Evolutionary conservation across 345 rosid genomes (phyloP).

Genomic region (Lumnitzera racemosa): DNA sequence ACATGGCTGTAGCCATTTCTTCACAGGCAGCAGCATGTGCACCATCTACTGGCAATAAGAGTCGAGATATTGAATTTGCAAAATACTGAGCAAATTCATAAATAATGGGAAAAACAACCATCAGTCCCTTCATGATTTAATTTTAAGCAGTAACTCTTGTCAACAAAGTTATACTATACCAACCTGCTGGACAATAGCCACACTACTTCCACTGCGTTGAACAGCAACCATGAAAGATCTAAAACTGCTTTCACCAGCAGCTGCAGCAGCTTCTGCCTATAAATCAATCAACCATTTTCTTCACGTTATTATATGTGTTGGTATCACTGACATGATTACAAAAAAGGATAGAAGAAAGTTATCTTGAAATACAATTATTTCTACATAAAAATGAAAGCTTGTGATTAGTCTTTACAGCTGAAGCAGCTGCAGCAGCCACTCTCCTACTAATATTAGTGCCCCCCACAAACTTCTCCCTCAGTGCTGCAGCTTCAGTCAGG

Average conservation of each 20-base stretch:
- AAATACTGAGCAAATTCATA: conserved; percentile 48
- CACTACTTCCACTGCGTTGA: conserved; percentile 96
- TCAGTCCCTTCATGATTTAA: conserved; percentile 6
- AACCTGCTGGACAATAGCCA: conserved; percentile 92
- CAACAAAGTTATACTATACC: conserved; percentile 7
- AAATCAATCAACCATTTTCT: conserved; percentile 17
- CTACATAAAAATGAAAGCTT: conserved; percentile 7
- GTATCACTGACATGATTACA: background rate
- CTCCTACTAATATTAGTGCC: conserved; percentile 83
- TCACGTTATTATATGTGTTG: background rate
- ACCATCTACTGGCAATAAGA: conserved; percentile 94
- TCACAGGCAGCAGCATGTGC: conserved; percentile 98
- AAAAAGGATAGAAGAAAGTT: background rate
- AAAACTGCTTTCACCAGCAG: conserved; percentile 99
- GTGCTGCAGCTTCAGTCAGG: conserved; percentile 85
- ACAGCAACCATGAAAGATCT: conserved; percentile 98
- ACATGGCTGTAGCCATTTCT: conserved; percentile 98
- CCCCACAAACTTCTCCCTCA: conserved; percentile 92
- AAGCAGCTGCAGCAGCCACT: conserved; percentile 99
- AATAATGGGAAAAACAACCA: conserved; percentile 2
- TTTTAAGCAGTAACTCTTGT: background rate
- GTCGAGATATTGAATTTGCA: conserved; percentile 94
- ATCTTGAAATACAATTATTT: conserved; percentile 2
- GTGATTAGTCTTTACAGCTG: conserved; percentile 48
- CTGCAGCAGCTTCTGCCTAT: conserved; percentile 99